Base-by-base conservation (phyloP, 306 rosid genomes). In the Castanopsis chinensis region DNA sequence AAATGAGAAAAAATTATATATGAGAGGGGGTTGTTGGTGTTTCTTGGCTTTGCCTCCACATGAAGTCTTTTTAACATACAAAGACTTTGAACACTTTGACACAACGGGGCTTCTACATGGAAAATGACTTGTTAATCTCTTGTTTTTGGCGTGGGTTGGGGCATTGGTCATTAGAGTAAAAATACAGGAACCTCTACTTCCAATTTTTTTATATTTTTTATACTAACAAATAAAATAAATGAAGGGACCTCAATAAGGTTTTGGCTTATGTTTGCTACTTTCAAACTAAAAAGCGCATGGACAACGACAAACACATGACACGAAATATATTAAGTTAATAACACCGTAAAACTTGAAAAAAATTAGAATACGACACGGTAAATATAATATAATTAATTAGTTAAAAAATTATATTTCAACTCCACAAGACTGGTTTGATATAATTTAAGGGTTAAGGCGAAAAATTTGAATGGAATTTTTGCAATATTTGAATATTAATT, bases 21-120 rank as follows among this genome's bases (percentile, higher is more conserved):
- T 53, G 55, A n/a, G 56, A 57, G 69, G 64, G 33, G 51, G 76
- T 82, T 91, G 87, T 88, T 84, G 92, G 95, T 90, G 92, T 74
- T 83, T 83, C 91, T 92, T 91, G 92, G 87, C 92, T 90, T 93
- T 93, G 98, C 98, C 93, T 86, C 85, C 93, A 88, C 88, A 89
- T 79, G 91, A 93, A 82, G 87, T 78, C 74, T 88, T 80, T 69
- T 76, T 59, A 74, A 72, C 75, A 81, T 33, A 54, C 67, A 78
- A 60, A 76, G 89, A 87, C 80, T 84, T 84, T 72, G 87, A 84
- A 82, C 53, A 49, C 59, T 85, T 67, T 87, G 95, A 92, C 85
- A 88, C 78, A 87, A 88, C 89, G 78, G 78, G 73, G 83, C 81
- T 89, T 86, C 87, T 85, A 79, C 76, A 81, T 81, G 85, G 92